Evolutionary conservation across 192 early-diverging fungal species (phyloP).

Genomic region (Umbelopsis ramanniana): DNA sequence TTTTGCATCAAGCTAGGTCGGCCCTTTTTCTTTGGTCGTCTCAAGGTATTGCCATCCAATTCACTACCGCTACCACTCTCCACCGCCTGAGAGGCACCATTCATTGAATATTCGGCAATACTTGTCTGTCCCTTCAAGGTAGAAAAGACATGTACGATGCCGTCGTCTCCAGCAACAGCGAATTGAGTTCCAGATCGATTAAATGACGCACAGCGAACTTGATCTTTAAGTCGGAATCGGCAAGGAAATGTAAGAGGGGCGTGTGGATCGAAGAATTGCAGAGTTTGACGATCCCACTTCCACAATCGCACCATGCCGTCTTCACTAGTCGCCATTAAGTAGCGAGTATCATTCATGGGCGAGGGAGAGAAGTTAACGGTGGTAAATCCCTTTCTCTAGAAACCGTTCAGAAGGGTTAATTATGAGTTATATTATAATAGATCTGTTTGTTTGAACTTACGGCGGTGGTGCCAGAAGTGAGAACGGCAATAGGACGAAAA

Average conservation of each 20-base stretch:
- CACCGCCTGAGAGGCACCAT: background rate
- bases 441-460: conserved; percentile 34
- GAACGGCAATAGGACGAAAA: conserved; percentile 67
- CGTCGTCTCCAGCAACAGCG: conserved; percentile 77
- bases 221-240: conserved; percentile 53
- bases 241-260: conserved; percentile 61
- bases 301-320: conserved; percentile 78
- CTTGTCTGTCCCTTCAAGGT: conserved; percentile 55
- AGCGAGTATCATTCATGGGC: conserved; percentile 66
- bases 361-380: conserved; percentile 80
- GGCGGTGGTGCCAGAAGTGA: conserved; percentile 45
- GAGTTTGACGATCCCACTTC: conserved; percentile 63
- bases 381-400: conserved; percentile 59
- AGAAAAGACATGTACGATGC: conserved; percentile 77
- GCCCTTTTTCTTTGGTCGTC: conserved; percentile 40
- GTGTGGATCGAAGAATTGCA: conserved; percentile 53
- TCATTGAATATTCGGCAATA: background rate
- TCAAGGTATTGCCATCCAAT: conserved; percentile 27
- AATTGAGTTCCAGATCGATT: conserved; percentile 80
- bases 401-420: background rate
- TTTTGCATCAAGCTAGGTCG: conserved; percentile 22
- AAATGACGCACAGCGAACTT: conserved; percentile 66
- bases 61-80: conserved; percentile 25
- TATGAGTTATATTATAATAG: conserved; percentile 26
- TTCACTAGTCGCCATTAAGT: conserved; percentile 69